These are phyloP conservation scores for Coriolopsis trogii DNA, from an alignment of 1,284 basidiomycete genomes.

Conservation along the genomic window DNA sequence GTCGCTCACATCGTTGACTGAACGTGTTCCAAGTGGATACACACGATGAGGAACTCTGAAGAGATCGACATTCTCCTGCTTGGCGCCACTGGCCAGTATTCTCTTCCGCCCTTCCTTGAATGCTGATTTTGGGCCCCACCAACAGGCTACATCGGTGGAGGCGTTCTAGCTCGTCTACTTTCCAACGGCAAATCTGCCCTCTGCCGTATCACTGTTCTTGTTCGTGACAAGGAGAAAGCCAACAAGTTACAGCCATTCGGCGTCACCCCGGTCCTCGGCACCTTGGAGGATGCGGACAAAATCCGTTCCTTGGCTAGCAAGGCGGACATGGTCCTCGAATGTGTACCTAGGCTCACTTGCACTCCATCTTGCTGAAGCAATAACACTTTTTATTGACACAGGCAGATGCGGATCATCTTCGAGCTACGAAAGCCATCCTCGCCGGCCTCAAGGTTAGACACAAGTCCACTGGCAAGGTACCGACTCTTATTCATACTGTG, in stretches of 20 bases:
- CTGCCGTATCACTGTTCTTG: slow-evolving; percentile 13
- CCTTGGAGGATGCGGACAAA: neutral
- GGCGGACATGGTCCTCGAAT: slow-evolving; percentile 3
- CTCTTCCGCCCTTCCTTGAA: too few relatives aligned
- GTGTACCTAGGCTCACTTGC: neutral
- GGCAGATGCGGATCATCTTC: slow-evolving; percentile 42
- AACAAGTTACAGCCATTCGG: slow-evolving; percentile 1
- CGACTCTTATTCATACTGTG: slow-evolving; percentile 21
- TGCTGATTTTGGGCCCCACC: neutral
- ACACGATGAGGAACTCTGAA: neutral
- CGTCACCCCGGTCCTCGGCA: neutral
- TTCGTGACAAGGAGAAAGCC: slow-evolving; percentile 17
- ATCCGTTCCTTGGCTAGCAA: neutral
- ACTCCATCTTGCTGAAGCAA: neutral
- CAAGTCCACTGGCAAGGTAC: slow-evolving; percentile 4
- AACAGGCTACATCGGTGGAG: slow-evolving; percentile 21
- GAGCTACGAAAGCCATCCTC: slow-evolving; percentile 15
- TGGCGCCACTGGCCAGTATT: neutral
- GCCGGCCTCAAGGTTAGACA: slow-evolving; percentile 14
- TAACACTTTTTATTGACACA: slow-evolving; percentile 19
- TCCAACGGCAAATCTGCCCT: neutral
- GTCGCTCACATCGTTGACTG: neutral
- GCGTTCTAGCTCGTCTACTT: slow-evolving; percentile 15
- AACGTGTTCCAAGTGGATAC: neutral
- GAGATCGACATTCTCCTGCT: neutral